Evolutionary conservation across 495 filamentous ascomycete species (phyloP), one percentile per base, ranked within the genome.

Genomic region (Bathelium albidoporum): DNA sequence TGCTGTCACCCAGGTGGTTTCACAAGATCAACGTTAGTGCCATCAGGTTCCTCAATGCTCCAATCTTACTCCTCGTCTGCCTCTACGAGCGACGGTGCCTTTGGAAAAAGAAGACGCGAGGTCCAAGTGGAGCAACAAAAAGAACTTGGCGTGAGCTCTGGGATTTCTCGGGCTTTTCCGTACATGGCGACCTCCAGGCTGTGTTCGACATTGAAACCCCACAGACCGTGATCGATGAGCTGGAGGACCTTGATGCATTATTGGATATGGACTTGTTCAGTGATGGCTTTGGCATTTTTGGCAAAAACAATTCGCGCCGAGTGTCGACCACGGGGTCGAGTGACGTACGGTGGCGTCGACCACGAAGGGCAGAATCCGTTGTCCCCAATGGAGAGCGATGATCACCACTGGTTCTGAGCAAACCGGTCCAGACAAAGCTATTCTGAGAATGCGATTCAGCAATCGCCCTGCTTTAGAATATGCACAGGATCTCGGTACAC

Each of bases 21-120:
- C 87, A 90, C 74, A 90, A 89, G 69, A 82, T 89, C 63, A 88
- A 90, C 68, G 84, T 90, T 55, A 77, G 80, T 58, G 77, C 78
- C 12, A 82, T 89, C 16, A 83, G 86, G 34, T 63, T 80, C 11
- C 75, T 87, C 69, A 90, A 90, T 67, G 75, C 83, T 1, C 87
- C 87, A 0, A 69, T 90, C 4, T 76, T 90, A 0, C 77, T 88
- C 34, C 31, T 82, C 62, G 83, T 90, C 62, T 78, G 80, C 32
- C 53, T 82, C 20, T 78, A 80, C 60, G 86, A 87, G 70, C 83
- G 85, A 45, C 77, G 79, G 18, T 68, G 61, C 39, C 71, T 77
- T 22, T 77, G 75, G 75, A 70, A 71, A 29, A 43, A 43, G 34
- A 62, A 62, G 59, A 58, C 49, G 66, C 72, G 1, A 70, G 80